Evolutionary conservation across 345 rosid genomes (phyloP).

Genomic region (rapeseed (Brassica napus)): DNA sequence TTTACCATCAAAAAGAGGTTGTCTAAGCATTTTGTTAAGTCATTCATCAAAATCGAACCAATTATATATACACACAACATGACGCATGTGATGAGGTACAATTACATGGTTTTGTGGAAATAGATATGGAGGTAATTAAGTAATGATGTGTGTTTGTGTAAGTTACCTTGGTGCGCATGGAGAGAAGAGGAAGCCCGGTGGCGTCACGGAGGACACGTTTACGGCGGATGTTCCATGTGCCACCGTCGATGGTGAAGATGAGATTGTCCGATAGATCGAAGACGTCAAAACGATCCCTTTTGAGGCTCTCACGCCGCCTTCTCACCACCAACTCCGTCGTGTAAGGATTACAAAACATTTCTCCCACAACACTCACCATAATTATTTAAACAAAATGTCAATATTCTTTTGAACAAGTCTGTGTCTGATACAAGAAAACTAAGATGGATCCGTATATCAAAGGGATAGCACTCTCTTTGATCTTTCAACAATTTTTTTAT

Average conservation of each 20-base stretch:
- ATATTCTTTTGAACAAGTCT: background rate
- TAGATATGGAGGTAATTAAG: background rate
- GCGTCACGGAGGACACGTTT: slow-evolving; percentile 57
- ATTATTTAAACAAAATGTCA: background rate
- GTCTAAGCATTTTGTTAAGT: background rate
- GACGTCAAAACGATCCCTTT: slow-evolving; percentile 45
- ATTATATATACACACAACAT: too few relatives aligned
- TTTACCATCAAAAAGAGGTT: background rate
- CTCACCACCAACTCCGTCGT: slow-evolving; percentile 54
- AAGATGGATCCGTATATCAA: background rate
- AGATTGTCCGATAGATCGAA: slow-evolving; percentile 52
- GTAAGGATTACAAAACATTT: slow-evolving; percentile 55
- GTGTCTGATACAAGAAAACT: background rate
- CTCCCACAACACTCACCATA: slow-evolving; percentile 53
- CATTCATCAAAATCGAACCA: background rate
- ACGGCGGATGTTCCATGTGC: slow-evolving; percentile 46
- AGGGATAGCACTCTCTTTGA: background rate
- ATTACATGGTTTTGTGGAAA: background rate
- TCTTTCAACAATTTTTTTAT: background rate
- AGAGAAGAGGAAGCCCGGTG: slow-evolving; percentile 53
- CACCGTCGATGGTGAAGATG: slow-evolving; percentile 57
- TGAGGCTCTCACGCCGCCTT: slow-evolving; percentile 46
- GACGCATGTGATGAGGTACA: slow-evolving; percentile 6
- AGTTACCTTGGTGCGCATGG: slow-evolving; percentile 55
- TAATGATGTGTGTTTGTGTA: background rate